Evolutionary conservation across 192 early-diverging fungal species (phyloP).

Genomic region (Gryganskiella cystojenkinii): DNA sequence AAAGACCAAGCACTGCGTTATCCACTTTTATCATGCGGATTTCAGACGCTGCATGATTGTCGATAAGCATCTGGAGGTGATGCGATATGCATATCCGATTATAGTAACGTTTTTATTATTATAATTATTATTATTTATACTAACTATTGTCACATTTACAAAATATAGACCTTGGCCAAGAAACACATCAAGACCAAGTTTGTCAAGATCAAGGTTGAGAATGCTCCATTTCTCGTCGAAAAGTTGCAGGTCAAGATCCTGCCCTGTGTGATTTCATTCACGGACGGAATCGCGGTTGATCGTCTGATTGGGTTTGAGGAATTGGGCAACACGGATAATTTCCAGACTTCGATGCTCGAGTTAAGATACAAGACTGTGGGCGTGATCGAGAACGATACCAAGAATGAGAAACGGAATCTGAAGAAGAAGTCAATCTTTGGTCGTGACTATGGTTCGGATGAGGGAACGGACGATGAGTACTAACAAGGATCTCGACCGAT

Average conservation of each 20-base stretch:
- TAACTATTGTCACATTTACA: neutral
- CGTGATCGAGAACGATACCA: constrained; percentile 59
- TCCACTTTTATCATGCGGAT: constrained; percentile 93
- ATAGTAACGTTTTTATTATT: too few relatives aligned
- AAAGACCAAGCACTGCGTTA: constrained; percentile 72
- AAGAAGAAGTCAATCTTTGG: constrained; percentile 57
- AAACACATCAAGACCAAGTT: constrained; percentile 90
- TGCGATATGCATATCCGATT: neutral
- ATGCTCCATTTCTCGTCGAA: constrained; percentile 91
- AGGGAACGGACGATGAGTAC: constrained; percentile 44
- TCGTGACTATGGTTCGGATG: constrained; percentile 44
- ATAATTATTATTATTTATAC: neutral
- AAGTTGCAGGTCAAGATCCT: constrained; percentile 88
- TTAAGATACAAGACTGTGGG: constrained; percentile 64
- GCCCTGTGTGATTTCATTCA: constrained; percentile 87
- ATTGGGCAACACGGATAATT: constrained; percentile 88
- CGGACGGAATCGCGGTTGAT: constrained; percentile 81
- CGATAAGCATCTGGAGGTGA: constrained; percentile 86
- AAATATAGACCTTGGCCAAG: constrained; percentile 68
- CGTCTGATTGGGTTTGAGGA: constrained; percentile 95
- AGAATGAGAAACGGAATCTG: constrained; percentile 23
- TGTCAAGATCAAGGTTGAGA: constrained; percentile 87
- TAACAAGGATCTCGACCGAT: neutral
- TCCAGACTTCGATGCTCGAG: constrained; percentile 83
- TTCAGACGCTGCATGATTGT: constrained; percentile 95